Evolutionary conservation across 371 early-diverging fungal species (phyloP), one percentile per base, ranked within the genome.

Genomic region (Batrachochytrium dendrobatidis): DNA sequence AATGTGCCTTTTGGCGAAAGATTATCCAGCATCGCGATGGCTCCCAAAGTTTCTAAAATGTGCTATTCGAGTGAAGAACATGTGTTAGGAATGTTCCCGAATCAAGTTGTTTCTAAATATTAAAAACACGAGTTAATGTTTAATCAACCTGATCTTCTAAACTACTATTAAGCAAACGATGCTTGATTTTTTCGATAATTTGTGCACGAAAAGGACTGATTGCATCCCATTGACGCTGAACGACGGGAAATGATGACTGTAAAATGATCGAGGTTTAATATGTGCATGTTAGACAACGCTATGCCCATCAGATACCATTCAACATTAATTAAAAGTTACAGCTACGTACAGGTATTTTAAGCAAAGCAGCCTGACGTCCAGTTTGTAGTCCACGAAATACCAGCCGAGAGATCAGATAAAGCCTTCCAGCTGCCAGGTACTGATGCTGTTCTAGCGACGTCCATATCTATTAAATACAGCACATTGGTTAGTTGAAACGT

Each of bases 181-280:
- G 56, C 0, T 66, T 70, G 7, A 86, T 75, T 65, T 82, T 76
- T 59, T 86, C 82, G 15, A 87, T 64, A 39, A 91, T 89, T 60
- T 89, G 88, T 0, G 81, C 58, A 24, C 77, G 80, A 63, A 90
- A 87, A 55, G 82, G 82, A 43, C 83, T 82, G 24, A 90, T 82
- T 0, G 89, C 86, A 65, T 90, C 87, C 91, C 92, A 91, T 67
- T 89, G 92, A 12, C 88, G 74, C 58, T 86, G 86, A 22, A 89
- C 83, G 0, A 91, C 86, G 0, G 90, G 90, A 60, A 89, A 91
- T 6, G 83, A 83, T 20, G 68, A 65, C 82, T 88, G 50, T 6
- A 8, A 15, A 22, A 24, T 31, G 53, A 52, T 55, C 28, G 25
- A 31, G 26, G 28, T 7, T n/a, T 33, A 34, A 31, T 34, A 55